Evolutionary conservation across 805 yeast species (phyloP), one percentile per base, ranked within the genome.

Genomic region (Candida khao-thaluensis): DNA sequence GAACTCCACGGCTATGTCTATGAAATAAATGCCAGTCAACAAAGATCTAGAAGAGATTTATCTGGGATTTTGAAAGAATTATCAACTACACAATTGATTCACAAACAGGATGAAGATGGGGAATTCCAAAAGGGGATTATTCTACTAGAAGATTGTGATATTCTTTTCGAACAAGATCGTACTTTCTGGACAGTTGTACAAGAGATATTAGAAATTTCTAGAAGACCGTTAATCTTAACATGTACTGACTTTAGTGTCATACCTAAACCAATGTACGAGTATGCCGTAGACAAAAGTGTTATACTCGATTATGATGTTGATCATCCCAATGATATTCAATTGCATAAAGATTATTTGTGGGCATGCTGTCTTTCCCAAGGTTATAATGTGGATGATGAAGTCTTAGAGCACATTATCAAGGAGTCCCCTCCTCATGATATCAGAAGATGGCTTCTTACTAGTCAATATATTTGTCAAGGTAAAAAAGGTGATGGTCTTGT

Each of bases 71-170:
- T 91, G 26, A 80, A 74, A 35, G 97, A 95, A 52, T 74, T 89
- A 38, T 80, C 91, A 40, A 90, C 96, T 3, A 84, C 95, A 0
- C 88, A 87, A 43, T 65, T 84, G 33, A 90, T 91, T 2, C 86
- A 82, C 47, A 43, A 47, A 26, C 45, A 45, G 30, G 41, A 42
- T 21, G 50, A 47, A 26, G 45, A 40, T 3, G 44, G 50, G 11
- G 51, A 51, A 15, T 74, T 73, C 36, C 79, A 73, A 43, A 72
- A 77, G 42, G 89, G 91, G 6, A 64, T 88, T 5, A 81, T 93
- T 3, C 59, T 93, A 23, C 69, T 91, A 41, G 96, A 90, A 50
- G 96, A 91, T 51, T 90, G 85, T 28, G 96, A 91, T 55, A 67
- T 86, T 8, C 57, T 90, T 14, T 87, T 83, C 51, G 87, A 79